These are phyloP conservation scores for Leccinum fibrillosum DNA, from an alignment of 768 basidiomycete species.

Conservation along the genomic window DNA sequence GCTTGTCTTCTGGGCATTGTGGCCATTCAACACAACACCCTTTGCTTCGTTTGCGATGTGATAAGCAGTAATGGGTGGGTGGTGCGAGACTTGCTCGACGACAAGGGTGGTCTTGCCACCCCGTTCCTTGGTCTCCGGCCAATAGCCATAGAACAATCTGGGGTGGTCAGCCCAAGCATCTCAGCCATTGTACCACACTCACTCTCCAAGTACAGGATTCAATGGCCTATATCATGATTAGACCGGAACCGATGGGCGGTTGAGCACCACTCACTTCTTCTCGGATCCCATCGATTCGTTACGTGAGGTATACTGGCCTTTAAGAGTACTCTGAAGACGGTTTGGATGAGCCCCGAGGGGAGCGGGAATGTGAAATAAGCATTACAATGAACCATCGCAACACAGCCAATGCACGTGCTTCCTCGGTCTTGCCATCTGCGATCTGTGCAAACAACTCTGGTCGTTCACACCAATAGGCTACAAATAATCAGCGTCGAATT, in stretches of 20 bases:
- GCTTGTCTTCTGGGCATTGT: conserved; percentile 93
- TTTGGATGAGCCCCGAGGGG: conserved; percentile 3
- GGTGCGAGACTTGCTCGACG: conserved; percentile 97
- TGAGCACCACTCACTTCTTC: conserved; percentile 71
- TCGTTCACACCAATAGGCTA: conserved; percentile 97
- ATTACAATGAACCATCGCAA: conserved; percentile 90
- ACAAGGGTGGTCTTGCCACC: conserved; percentile 81
- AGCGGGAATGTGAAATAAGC: neutral
- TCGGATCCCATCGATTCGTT: conserved; percentile 96
- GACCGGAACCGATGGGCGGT: conserved; percentile 5
- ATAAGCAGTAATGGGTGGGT: conserved; percentile 86
- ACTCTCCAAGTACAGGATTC: conserved; percentile 95
- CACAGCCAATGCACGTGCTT: conserved; percentile 76
- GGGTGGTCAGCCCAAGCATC: conserved; percentile 1
- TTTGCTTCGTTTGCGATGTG: conserved; percentile 79
- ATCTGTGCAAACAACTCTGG: conserved; percentile 88
- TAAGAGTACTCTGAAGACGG: conserved; percentile 70
- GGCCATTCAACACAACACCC: conserved; percentile 75
- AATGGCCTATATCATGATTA: conserved; percentile 59
- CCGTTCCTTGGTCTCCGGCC: conserved; percentile 66
- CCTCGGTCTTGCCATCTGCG: conserved; percentile 67
- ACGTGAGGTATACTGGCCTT: conserved; percentile 91
- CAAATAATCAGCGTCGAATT: conserved; percentile 3
- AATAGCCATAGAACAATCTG: conserved; percentile 84
- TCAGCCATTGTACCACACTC: conserved; percentile 30